Conservation (phyloP, 73 alveolate species). For the Paramecium sonneborni region DNA sequence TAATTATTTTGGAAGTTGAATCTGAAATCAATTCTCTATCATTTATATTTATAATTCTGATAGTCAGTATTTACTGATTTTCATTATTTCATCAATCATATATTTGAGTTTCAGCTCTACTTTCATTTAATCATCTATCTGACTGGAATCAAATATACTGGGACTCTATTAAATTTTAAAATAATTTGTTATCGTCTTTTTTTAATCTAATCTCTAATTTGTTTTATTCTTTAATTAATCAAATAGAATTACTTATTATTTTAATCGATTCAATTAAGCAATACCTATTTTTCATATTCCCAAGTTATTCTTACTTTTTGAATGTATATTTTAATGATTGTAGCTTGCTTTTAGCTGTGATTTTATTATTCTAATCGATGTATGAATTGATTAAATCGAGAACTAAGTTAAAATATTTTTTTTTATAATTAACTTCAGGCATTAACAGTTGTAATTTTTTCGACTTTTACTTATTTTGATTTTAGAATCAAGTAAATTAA, state of each 20-base stretch:
- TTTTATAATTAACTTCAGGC: not conserved
- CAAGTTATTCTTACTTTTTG: not conserved
- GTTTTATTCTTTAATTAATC: too few species aligned
- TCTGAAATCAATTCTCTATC: not conserved
- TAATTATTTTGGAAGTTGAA: too few species aligned
- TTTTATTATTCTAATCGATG: too few species aligned
- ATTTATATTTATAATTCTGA: too few species aligned
- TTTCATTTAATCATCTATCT: conserved; percentile 42
- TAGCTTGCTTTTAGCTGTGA: too few species aligned
- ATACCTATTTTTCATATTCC: not conserved
- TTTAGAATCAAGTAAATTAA: not conserved
- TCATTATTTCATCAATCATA: not conserved
- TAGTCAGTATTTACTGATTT: not conserved
- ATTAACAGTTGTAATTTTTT: not conserved
- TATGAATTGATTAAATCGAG: too few species aligned
- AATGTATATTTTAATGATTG: not conserved
- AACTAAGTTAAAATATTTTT: too few species aligned
- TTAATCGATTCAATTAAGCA: too few species aligned
- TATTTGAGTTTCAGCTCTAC: not conserved
- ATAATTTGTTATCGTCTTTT: not conserved
- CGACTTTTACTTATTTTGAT: not conserved
- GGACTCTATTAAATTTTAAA: not conserved
- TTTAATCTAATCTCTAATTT: not conserved
- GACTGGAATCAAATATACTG: conserved; percentile 7
- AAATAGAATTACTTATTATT: not conserved